Evolutionary conservation across 2,329 filamentous ascomycete species (phyloP).

Genomic region (Elsinoe necatrix): DNA sequence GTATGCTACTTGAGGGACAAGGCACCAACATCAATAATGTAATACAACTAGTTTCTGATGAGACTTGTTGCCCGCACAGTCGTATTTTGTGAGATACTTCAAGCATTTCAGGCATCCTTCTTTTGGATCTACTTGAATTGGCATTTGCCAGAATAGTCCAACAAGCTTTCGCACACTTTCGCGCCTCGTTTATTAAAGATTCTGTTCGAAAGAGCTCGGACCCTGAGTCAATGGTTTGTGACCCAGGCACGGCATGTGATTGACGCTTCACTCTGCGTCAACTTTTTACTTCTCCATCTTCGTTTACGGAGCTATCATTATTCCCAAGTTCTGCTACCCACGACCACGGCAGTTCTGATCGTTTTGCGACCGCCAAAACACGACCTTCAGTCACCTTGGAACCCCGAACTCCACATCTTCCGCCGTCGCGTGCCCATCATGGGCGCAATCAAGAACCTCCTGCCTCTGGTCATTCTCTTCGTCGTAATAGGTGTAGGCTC

Average conservation of each 20-base stretch:
- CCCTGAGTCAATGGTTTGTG: background rate
- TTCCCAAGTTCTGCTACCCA: no score
- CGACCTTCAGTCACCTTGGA: no score
- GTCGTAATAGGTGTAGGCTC: conserved; percentile 48
- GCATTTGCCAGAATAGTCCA: conserved; percentile 4
- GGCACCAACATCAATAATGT: conserved; percentile 1
- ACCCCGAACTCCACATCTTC: no score
- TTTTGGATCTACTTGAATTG: background rate
- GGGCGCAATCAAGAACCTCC: conserved; percentile 41
- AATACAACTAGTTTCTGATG: background rate
- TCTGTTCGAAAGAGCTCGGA: background rate
- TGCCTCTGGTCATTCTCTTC: conserved; percentile 60
- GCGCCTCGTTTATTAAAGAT: background rate
- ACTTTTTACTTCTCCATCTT: background rate
- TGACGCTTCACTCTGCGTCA: background rate
- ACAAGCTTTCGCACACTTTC: background rate
- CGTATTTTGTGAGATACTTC: no score
- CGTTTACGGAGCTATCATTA: no score
- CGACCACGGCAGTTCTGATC: no score
- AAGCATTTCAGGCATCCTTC: no score
- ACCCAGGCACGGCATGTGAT: background rate
- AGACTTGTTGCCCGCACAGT: no score
- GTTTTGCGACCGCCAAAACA: no score
- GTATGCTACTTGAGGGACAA: background rate
- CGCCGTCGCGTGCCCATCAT: conserved; percentile 22